Base-by-base conservation (phyloP, 192 early-diverging fungal species). In the Coemansia sp. region DNA sequence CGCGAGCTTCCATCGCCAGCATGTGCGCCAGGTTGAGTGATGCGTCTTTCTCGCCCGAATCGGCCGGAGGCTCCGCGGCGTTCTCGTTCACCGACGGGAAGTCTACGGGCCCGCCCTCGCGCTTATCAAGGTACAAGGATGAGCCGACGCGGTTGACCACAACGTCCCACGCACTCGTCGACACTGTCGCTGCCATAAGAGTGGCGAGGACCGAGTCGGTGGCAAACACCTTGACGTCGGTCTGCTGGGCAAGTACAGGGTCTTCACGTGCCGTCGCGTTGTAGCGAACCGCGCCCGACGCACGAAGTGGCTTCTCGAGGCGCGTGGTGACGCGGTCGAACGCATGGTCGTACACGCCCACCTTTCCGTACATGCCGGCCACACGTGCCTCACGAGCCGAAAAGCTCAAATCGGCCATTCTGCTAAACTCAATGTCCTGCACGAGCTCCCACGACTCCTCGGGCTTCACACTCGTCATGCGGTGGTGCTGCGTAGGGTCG, bases 161-260 rank as follows among this genome's bases (percentile, higher is more conserved):
- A 51, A 99, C 87, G 64, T 99, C 97, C 94, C 94, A 99, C 14
- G 94, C 89, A 76, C 95, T 96, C 46, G 93, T 89, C 17, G 93
- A 89, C 57, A 93, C 88, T 15, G 91, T 86, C 8, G 92, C 85
- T 62, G 90, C 93, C 97, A 99, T 99, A 49, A 99, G 84, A 22
- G 93, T 84, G 20, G 94, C 88, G 21, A 99, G 67, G 17, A 98
- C 88, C 34, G 88, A 74, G 77, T 96, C 97, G 4, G 96, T 97
- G 47, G 94, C 92, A 74, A 92, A 92, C 5, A 99, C 93, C 15
- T 79, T 81, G 28, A 70, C 67, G 65, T 76, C 59, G 25, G 87
- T 81, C 60, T 98, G 82, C 40, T 44, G 40, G 14, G 40, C 40
- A 2, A 44, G 15, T 55, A 98, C 83, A 34, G 91, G 89, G 81